Base-by-base conservation (phyloP, 306 rosid genomes). In the Vigna mungo region DNA sequence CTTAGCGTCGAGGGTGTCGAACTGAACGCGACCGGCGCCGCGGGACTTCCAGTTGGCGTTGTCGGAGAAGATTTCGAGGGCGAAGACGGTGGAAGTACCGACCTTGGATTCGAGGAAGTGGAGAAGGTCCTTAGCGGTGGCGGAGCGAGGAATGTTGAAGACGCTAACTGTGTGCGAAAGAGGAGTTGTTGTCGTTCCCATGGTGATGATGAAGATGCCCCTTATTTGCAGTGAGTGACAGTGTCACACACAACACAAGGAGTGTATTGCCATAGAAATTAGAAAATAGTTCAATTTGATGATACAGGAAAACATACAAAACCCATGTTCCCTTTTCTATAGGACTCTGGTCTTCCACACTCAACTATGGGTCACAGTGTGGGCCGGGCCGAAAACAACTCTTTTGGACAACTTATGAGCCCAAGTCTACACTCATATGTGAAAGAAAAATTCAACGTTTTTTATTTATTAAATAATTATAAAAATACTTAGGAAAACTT, bases 21-120 rank as follows among this genome's bases (percentile, higher is more conserved):
- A 94, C 87, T 94, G 98, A 53, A 92, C 81, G n/a, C 97, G 91
- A 6, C 96, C 97, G n/a, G 47, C 52, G 79, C 92, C 90, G 4
- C 96, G 92, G 0, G 97, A 88, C 72, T 88, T 92, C 96, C 98
- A 94, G 86, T 90, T 90, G 71, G 78, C 25, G 78, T 84, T 90
- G 48, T 87, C 93, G 51, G 84, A 78, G 77, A 62, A 61, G 85
- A 92, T 94, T 68, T 94, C 95, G 12, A 92, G 59, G 80, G 98
- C 98, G 86, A 81, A 94, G 77, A 92, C 72, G 21, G 96, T 84
- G 78, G 87, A 84, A 12, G 74, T 55, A 2, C 91, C 95, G 5
- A 90, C 78, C 11, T 48, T 67, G 48, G 93, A 78, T 21, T 88
- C 84, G 16, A 94, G 86, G 80, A 85, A 92, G 23, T 36, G n/a